phyloP scores from a whole-genome alignment of 192 early-diverging fungal genomes.

The Backusella sp. region DNA sequence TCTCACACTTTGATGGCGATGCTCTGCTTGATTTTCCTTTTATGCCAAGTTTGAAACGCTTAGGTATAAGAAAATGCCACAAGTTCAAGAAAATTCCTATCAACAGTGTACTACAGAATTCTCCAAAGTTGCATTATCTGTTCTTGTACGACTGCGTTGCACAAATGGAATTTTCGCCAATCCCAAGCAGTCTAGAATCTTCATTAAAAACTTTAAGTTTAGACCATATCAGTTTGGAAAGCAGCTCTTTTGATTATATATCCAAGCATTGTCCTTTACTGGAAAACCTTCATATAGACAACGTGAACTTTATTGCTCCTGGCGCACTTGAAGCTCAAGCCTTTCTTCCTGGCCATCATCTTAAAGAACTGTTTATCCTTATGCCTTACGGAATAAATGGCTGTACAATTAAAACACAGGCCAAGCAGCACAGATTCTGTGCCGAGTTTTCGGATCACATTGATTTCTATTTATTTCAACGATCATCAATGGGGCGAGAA shows the following conservation, averaged over 20 bases:
- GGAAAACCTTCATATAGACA: neutral
- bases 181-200: neutral
- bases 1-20: neutral
- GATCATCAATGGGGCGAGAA: neutral
- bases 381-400: neutral
- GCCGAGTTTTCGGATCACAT: neutral
- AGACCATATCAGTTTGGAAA: neutral
- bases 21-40: neutral
- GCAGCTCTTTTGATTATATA: neutral
- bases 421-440: neutral
- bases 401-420: neutral
- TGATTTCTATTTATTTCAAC: neutral
- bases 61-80: neutral
- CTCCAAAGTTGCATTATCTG: neutral
- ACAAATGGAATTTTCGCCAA: neutral
- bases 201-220: neutral
- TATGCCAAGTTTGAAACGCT: neutral
- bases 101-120: neutral
- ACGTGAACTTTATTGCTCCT: neutral
- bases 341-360: neutral
- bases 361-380: neutral
- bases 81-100: neutral
- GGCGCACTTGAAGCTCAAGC: neutral
- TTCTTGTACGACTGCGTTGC: neutral
- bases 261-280: neutral